Conservation (phyloP, 2,329 filamentous ascomycete genomes). For the Mollisiaceae sp. region DNA sequence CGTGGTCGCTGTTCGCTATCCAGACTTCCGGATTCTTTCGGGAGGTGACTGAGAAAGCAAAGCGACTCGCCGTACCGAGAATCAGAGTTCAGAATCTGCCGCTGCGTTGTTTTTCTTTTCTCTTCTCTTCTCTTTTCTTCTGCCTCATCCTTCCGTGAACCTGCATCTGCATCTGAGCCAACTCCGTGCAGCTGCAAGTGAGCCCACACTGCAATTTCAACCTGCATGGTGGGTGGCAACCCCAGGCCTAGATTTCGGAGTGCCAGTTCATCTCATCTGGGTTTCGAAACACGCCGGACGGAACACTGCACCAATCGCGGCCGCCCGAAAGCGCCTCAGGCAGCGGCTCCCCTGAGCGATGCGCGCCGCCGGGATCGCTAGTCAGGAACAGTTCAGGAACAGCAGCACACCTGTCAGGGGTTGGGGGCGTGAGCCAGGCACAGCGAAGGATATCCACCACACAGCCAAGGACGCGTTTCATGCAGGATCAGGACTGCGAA, state of each 20-base stretch:
- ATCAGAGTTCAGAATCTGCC: not conserved
- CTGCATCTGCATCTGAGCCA: not conserved
- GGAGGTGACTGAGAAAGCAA: not conserved
- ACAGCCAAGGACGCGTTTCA: conserved; percentile 6
- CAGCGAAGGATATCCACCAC: not conserved
- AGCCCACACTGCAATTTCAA: not conserved
- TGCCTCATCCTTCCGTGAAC: too few relatives aligned
- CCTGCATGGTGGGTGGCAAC: not conserved
- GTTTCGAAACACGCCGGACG: conserved; percentile 1
- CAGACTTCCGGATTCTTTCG: not conserved
- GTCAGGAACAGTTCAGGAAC: not conserved
- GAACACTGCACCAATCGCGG: not conserved
- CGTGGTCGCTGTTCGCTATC: not conserved
- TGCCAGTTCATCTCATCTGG: not conserved
- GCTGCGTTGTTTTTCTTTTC: not conserved
- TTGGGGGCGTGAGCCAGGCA: too few relatives aligned
- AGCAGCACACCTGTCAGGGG: not conserved
- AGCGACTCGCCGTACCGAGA: not conserved
- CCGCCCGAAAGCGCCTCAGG: not conserved
- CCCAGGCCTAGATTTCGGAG: not conserved
- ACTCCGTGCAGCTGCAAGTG: not conserved
- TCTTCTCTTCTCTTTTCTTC: not conserved
- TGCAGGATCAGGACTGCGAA: not conserved
- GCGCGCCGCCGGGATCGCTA: conserved; percentile 9
- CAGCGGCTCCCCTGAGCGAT: conserved; percentile 7